Base-by-base conservation (phyloP, 768 basidiomycete species). In the Rhodotorula babjevae region DNA sequence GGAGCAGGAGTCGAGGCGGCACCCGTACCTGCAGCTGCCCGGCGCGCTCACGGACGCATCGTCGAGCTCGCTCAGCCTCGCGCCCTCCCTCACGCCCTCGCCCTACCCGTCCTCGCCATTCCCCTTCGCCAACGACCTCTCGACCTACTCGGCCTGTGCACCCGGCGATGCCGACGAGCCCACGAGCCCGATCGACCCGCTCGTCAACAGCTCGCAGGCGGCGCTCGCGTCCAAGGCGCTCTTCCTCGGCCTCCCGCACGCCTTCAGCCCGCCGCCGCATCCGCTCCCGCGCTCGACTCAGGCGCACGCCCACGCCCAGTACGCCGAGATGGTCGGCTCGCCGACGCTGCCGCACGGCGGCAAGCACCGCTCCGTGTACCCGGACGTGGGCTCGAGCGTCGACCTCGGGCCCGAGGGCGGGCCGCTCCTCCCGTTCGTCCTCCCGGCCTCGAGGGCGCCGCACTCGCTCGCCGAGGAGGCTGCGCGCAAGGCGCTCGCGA, bases 301-400 rank as follows among this genome's bases (percentile, higher is more conserved):
- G 21, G 7, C 25, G 44, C 52, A n/a, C 3, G 33, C 27, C 29
- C 52, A n/a, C 11, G 33, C 33, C 4, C 29, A 60, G 58, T 1
- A 40, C 6, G 65, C 8, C 11, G 47, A 25, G 46, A 7, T 72
- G 31, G 71, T 72, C 47, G 33, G 65, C 1, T 63, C 71, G 31
- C 71, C 71, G 5, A 47, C 47, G 6, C 8, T 19, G 12, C 46
- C 62, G 31, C 21, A 7, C n/a, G 42, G 61, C 15, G 49, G 49
- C 8, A 67, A 64, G 59, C 71, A 72, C 57, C n/a, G 56, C 47
- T 72, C 71, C 19, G 47, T 72, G 19, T 57, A 72, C 44, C 66
- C 71, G 1, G 36, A 57, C 46, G 29, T 50, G 3, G 23, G 27
- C n/a, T 56, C 55, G 31, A 29, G 21, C 65, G 56, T 58, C 47